Conservation (phyloP, 257 asterid genomes). For the Przewalskia tangutica region DNA sequence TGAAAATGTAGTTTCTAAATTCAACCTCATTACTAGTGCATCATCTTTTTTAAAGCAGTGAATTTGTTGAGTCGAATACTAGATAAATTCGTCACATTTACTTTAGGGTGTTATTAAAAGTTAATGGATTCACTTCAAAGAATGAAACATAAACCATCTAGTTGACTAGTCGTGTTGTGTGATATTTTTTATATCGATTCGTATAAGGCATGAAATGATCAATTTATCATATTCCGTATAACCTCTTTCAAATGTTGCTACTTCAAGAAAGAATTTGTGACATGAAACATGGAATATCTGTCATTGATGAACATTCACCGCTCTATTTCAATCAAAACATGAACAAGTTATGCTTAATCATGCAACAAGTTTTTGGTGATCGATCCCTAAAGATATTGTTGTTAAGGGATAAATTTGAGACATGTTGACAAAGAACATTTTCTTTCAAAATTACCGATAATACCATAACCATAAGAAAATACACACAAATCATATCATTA, state of each 20-base stretch:
- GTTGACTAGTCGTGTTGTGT: not conserved
- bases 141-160: not conserved
- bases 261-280: not conserved
- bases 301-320: too few relatives aligned
- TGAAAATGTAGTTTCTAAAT: not conserved
- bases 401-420: not conserved
- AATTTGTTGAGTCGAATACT: not conserved
- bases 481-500: not conserved
- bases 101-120: not conserved
- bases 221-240: too few relatives aligned
- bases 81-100: not conserved
- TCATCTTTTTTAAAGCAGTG: not conserved
- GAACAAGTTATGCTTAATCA: too few relatives aligned
- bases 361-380: not conserved
- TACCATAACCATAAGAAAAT: not conserved
- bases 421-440: too few relatives aligned
- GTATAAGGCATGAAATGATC: too few relatives aligned
- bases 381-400: not conserved
- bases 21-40: not conserved
- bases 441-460: not conserved
- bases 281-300: not conserved
- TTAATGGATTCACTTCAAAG: not conserved
- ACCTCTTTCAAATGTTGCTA: not conserved
- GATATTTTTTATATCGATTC: not conserved
- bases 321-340: too few relatives aligned